A percentile compares a stretch with the other conserved stretches of the same genome.
phyloP scores from a whole-genome alignment of 2,329 filamentous ascomycete genomes.

The Onygenales sp. region DNA sequence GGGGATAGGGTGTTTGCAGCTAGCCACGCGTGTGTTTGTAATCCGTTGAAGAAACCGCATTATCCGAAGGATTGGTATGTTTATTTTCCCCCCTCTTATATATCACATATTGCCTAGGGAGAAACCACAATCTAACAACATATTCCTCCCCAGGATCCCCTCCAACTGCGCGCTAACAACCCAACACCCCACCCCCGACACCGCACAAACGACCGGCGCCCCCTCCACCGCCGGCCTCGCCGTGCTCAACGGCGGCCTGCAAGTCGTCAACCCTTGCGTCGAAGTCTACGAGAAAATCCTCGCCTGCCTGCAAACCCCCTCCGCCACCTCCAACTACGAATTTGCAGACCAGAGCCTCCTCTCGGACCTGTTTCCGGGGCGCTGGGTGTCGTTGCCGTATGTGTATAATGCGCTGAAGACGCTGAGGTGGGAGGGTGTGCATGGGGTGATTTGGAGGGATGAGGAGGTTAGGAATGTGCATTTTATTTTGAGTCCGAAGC shows the following conservation, averaged over 20 bases:
- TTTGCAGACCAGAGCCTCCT: conserved; percentile 53
- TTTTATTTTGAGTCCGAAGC: conserved; percentile 53
- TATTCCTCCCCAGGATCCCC: conserved; percentile 32
- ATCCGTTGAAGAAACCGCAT: conserved; percentile 66
- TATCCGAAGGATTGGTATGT: conserved; percentile 64
- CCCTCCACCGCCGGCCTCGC: conserved; percentile 41
- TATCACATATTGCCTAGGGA: too few species aligned
- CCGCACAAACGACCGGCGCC: conserved; percentile 45
- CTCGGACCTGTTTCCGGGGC: conserved; percentile 46
- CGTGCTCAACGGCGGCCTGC: conserved; percentile 52
- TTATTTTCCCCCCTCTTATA: not conserved
- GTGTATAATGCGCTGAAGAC: conserved; percentile 55
- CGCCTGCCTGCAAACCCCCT: conserved; percentile 35
- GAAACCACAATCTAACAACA: too few species aligned
- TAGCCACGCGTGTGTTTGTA: conserved; percentile 77
- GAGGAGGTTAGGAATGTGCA: conserved; percentile 54
- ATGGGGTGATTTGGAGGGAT: conserved; percentile 52
- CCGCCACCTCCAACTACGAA: conserved; percentile 42
- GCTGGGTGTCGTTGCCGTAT: conserved; percentile 52
- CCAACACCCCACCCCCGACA: conserved; percentile 43
- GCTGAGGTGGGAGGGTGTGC: conserved; percentile 46
- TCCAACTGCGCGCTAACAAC: conserved; percentile 53
- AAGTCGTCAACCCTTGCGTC: conserved; percentile 51
- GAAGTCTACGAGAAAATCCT: conserved; percentile 45
- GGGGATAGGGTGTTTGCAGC: conserved; percentile 68